A percentile compares a stretch with the other conserved stretches of the same genome.
phyloP scores from a whole-genome alignment of 768 basidiomycete genomes.

The Hemileccinum rubropunctum region DNA sequence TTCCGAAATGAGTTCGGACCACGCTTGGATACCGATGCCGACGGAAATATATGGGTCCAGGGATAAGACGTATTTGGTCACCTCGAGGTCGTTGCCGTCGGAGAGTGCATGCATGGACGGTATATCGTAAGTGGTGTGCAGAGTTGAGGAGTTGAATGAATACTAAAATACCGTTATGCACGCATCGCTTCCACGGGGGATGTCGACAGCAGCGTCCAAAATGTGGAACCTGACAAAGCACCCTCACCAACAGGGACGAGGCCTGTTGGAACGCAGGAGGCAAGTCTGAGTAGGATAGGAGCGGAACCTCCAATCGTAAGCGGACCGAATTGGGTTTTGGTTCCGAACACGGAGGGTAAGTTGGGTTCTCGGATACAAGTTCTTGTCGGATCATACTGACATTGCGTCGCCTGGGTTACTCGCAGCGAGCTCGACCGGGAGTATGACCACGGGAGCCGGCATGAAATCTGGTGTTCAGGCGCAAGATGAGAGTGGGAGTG shows the following conservation, averaged over 20 bases:
- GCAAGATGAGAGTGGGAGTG: not conserved
- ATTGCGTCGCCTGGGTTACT: too few relatives aligned
- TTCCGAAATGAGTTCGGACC: not conserved
- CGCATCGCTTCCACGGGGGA: too few relatives aligned
- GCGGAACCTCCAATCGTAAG: not conserved
- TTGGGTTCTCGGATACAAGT: not conserved
- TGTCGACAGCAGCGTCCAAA: not conserved
- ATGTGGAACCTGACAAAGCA: not conserved
- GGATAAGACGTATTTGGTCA: conserved; percentile 8
- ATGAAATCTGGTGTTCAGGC: not conserved
- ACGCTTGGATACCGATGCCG: conserved; percentile 6
- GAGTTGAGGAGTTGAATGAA: not conserved
- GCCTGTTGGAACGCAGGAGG: too few relatives aligned
- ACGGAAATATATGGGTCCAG: conserved; percentile 10
- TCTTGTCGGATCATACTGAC: not conserved
- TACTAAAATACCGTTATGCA: conserved; percentile 6
- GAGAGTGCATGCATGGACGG: not conserved
- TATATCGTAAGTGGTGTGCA: conserved; percentile 12
- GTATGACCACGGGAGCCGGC: not conserved
- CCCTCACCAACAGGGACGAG: not conserved
- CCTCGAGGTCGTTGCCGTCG: conserved; percentile 3
- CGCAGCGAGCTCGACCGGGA: conserved; percentile 2
- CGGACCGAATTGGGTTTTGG: conserved; percentile 9
- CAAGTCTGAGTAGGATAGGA: not conserved
- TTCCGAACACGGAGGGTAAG: conserved; percentile 14